Evolutionary conservation across 306 rosid genomes (phyloP), one percentile per base, ranked within the genome.

Genomic region (Cicer arietinum): DNA sequence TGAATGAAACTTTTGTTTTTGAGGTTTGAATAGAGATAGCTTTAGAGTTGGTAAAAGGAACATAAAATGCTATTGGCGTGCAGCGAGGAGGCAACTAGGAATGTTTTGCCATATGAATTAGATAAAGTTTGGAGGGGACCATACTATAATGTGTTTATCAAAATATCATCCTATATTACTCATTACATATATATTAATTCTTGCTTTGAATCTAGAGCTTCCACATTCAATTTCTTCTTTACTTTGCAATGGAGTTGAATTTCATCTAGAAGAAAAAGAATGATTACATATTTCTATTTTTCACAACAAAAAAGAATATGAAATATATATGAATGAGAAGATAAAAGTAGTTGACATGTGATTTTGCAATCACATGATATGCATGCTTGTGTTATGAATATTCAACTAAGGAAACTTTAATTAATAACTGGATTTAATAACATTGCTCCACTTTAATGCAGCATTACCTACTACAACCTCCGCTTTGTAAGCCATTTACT

Each of bases 111-210:
- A 59, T 25, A 78, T 85, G 79, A 16, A 85, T 75, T 16, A 58
- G 58, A 51, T 73, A 62, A 50, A 66, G 63, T 40, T 79, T 30
- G 78, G 82, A 54, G 92, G 89, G 96, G 96, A 88, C 96, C 90
- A 84, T 86, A 63, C 76, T 77, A 77, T 70, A 56, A 39, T 51
- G 7, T 64, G 8, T 77, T 76, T 66, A 40, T 84, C 74, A 54
- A 41, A 74, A 84, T 52, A 57, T 22, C 45, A 7, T 16, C 68
- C 16, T 60, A 30, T 63, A 40, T 9, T 40, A 63, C 43, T 46
- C 18, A 13, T 73, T 83, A 25, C 2, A 25, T 25, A 25, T 30
- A 30, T 30, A 30, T 30, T 74, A 0, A 30, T n/a, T 67, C 4
- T 43, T 63, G 69, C 81, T 73, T 87, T 58, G 77, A 79, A 76